These are phyloP conservation scores for Acanthamoeba triangularis DNA, from an alignment of 208 protist species.

Conservation along the genomic window DNA sequence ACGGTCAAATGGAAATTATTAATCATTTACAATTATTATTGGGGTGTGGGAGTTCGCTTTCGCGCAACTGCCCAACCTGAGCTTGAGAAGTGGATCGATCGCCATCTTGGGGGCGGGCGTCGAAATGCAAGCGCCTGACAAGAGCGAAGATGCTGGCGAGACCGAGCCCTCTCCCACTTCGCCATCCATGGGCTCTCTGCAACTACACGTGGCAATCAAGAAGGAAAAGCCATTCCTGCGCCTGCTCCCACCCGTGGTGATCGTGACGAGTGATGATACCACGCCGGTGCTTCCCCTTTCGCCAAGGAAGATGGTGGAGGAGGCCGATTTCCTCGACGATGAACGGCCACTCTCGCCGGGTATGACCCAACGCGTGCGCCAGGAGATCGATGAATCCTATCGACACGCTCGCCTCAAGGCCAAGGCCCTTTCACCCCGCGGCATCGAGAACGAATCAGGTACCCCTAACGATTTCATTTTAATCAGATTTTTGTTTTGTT, in stretches of 20 bases:
- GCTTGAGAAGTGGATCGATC: too few species aligned
- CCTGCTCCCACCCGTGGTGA: background rate
- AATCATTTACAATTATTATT: too few species aligned
- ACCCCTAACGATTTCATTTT: background rate
- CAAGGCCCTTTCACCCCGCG: background rate
- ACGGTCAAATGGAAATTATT: too few species aligned
- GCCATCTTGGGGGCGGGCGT: too few species aligned
- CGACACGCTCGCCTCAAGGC: constrained; percentile 35
- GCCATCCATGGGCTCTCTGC: background rate
- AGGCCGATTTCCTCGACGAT: background rate
- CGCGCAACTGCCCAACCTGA: too few species aligned
- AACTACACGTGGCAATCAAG: background rate
- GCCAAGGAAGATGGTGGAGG: background rate
- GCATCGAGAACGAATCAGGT: background rate
- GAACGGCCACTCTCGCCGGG: background rate
- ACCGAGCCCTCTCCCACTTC: too few species aligned
- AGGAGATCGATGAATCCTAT: constrained; percentile 20
- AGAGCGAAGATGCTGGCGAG: too few species aligned
- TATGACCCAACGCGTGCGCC: background rate
- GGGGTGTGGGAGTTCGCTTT: too few species aligned
- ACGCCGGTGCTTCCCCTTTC: background rate
- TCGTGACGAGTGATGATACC: background rate
- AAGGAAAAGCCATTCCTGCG: background rate
- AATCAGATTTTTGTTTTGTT: background rate
- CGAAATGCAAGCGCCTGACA: too few species aligned